Evolutionary conservation across 164 flowering plant species (phyloP).

Genomic region (Sextonia rubra): DNA sequence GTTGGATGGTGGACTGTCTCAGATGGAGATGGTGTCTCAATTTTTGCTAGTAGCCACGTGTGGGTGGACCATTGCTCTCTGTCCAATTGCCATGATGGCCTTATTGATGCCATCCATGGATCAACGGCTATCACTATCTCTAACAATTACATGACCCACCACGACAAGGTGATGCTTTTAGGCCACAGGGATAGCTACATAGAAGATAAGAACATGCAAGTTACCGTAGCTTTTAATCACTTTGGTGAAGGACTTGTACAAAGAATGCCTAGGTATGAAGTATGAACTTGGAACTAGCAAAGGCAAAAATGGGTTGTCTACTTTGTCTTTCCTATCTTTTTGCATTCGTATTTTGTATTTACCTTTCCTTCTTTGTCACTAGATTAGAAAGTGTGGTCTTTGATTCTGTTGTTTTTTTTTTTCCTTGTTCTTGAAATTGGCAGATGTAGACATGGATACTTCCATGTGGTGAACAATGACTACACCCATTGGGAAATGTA

Average conservation of each 20-base stretch:
- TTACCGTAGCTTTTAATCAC: constrained; percentile 73
- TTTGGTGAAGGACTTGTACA: constrained; percentile 78
- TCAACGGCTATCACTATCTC: constrained; percentile 76
- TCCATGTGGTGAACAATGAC: too few relatives aligned
- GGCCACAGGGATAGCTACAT: constrained; percentile 60
- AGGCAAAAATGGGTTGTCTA: background rate
- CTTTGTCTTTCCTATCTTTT: background rate
- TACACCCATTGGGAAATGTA: too few relatives aligned
- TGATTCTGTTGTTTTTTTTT: background rate
- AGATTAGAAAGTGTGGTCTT: background rate
- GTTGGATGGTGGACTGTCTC: constrained; percentile 55
- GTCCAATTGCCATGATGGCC: constrained; percentile 62
- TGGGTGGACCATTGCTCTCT: constrained; percentile 77
- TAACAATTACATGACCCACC: constrained; percentile 71
- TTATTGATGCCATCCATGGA: constrained; percentile 69
- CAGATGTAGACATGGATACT: too few relatives aligned
- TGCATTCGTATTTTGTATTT: background rate
- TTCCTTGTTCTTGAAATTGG: constrained; percentile 1
- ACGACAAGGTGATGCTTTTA: constrained; percentile 74
- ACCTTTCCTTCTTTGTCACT: background rate
- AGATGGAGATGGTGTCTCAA: constrained; percentile 81
- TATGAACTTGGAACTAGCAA: constrained; percentile 12
- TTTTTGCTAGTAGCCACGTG: constrained; percentile 55
- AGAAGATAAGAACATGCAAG: constrained; percentile 68
- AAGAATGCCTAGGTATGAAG: constrained; percentile 90